Conservation (phyloP, 768 basidiomycete genomes). For the Russula lepida region DNA sequence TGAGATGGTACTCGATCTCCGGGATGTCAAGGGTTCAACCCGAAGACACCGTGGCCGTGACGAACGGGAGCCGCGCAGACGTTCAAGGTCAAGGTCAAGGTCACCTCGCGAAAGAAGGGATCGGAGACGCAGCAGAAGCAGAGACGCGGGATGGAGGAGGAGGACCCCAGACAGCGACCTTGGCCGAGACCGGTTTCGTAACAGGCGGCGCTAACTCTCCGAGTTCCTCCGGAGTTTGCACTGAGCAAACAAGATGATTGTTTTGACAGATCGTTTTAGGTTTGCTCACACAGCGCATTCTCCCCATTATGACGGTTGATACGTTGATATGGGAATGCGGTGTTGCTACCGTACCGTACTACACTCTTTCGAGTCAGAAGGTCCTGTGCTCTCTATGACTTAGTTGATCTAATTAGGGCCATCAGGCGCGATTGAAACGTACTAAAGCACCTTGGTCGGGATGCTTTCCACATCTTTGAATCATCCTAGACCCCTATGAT, state of each 20-base stretch:
- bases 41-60: conserved; percentile 2
- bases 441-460: conserved; percentile 2
- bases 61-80: conserved; percentile 29
- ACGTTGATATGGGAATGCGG: conserved; percentile 4
- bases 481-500: not conserved
- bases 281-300: not conserved
- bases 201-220: conserved; percentile 4
- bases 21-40: conserved; percentile 23
- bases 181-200: conserved; percentile 1
- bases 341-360: not conserved
- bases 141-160: conserved; percentile 9
- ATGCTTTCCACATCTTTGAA: not conserved
- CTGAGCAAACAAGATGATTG: not conserved
- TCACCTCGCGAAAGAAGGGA: conserved; percentile 32
- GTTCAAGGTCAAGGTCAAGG: conserved; percentile 21
- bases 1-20: conserved; percentile 82
- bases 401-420: not conserved
- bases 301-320: not conserved
- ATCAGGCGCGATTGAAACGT: conserved; percentile 5
- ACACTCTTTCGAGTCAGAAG: not conserved
- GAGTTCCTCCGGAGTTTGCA: no score
- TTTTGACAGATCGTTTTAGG: not conserved
- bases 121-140: conserved; percentile 42
- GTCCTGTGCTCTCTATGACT: conserved; percentile 5
- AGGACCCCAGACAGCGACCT: conserved; percentile 5